These are phyloP conservation scores for Oropetium thomaeum DNA, from an alignment of 176 grass and related monocot species.

Conservation along the genomic window DNA sequence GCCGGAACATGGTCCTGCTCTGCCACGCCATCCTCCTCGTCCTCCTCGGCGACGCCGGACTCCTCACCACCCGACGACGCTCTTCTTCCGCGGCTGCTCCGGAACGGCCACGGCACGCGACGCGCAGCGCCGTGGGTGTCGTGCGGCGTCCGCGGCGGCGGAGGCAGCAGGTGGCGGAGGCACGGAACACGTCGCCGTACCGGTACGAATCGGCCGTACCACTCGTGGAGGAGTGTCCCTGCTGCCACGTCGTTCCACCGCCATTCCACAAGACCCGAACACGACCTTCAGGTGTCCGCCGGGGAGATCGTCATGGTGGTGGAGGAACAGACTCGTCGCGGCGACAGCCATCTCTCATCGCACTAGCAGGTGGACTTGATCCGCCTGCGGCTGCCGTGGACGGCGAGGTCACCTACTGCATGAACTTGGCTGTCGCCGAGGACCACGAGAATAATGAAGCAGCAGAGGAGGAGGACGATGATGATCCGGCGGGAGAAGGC, in stretches of 20 bases:
- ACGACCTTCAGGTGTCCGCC: not conserved
- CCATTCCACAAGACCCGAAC: not conserved
- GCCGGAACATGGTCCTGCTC: slow-evolving; percentile 54
- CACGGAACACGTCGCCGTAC: too few relatives aligned
- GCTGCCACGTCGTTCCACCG: too few relatives aligned
- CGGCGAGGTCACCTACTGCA: not conserved
- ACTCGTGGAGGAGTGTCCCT: too few relatives aligned
- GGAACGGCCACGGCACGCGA: too few relatives aligned
- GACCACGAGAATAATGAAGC: not conserved
- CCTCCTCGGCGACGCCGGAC: slow-evolving; percentile 61
- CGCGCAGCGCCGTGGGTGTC: too few relatives aligned
- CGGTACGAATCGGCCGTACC: too few relatives aligned
- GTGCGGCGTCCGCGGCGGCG: too few relatives aligned
- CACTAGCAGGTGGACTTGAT: not conserved
- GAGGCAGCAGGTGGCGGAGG: too few relatives aligned
- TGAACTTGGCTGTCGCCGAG: not conserved
- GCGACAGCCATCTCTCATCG: not conserved
- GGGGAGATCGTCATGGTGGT: not conserved
- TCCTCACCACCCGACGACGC: slow-evolving; percentile 30
- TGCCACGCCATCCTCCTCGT: slow-evolving; percentile 64
- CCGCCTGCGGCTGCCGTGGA: too few relatives aligned
- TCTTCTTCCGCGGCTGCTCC: too few relatives aligned
- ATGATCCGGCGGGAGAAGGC: too few relatives aligned
- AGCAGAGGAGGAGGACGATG: not conserved
- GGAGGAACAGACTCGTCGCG: too few relatives aligned